Evolutionary conservation across 163 green algal species (phyloP).

Genomic region (Scenedesmus sp.): DNA sequence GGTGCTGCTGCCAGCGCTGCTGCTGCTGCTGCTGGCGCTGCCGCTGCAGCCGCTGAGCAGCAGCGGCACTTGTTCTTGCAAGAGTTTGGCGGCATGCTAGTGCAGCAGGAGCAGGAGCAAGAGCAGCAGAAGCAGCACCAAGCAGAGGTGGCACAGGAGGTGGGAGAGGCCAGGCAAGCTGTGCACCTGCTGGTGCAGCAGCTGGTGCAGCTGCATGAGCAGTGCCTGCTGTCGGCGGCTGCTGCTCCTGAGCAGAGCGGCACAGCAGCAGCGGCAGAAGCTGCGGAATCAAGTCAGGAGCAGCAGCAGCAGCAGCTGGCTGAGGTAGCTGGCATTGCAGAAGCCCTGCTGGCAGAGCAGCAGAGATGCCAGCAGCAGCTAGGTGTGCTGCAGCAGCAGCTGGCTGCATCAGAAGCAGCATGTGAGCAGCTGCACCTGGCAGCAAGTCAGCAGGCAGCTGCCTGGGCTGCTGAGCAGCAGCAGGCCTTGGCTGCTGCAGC

Average conservation of each 20-base stretch:
- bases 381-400: neutral
- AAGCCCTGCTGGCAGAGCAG: neutral
- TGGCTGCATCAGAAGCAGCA: neutral
- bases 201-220: neutral
- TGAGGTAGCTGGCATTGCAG: neutral
- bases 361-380: neutral
- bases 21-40: neutral
- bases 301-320: neutral
- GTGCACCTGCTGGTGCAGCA: neutral
- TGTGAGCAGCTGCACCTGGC: neutral
- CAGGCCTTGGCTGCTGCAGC: neutral
- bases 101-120: conserved; percentile 2
- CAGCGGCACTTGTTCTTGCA: neutral
- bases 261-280: neutral
- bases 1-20: neutral
- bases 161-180: neutral
- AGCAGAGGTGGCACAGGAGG: neutral
- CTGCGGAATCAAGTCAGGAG: neutral
- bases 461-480: neutral
- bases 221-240: neutral
- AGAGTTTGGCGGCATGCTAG: neutral
- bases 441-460: neutral
- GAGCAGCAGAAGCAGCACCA: conserved; percentile 20
- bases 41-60: neutral
- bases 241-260: neutral